phyloP scores from a whole-genome alignment of 2,329 filamentous ascomycete genomes.

The Tolypocladium nubicola region DNA sequence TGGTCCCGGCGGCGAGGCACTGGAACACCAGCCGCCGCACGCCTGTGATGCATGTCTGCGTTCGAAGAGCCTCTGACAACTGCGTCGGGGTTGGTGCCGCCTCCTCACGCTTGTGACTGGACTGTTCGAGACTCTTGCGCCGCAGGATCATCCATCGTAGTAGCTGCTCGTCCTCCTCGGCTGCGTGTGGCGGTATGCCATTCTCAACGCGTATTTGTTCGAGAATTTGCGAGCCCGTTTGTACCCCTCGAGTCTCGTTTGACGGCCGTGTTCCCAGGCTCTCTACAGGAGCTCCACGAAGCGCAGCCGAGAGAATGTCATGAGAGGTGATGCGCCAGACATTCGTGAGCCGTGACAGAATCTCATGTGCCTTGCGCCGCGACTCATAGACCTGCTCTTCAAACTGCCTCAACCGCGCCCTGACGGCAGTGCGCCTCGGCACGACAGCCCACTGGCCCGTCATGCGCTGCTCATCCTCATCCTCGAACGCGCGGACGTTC shows the following conservation, averaged over 20 bases:
- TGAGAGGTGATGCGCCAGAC: slow-evolving; percentile 29
- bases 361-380: slow-evolving; percentile 13
- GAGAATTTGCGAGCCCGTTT: slow-evolving; percentile 4
- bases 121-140: slow-evolving; percentile 6
- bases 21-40: slow-evolving; percentile 21
- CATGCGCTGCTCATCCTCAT: slow-evolving; percentile 23
- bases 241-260: neutral
- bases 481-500: slow-evolving; percentile 29
- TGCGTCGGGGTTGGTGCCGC: slow-evolving; percentile 4
- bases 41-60: slow-evolving; percentile 13
- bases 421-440: slow-evolving; percentile 11
- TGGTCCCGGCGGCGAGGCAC: slow-evolving; percentile 12
- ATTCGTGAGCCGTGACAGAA: slow-evolving; percentile 12
- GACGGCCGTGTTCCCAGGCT: neutral
- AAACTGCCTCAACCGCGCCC: slow-evolving; percentile 17
- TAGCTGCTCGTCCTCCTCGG: slow-evolving; percentile 17
- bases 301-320: slow-evolving; percentile 31
- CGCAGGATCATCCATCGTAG: slow-evolving; percentile 25
- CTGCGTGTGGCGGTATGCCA: slow-evolving; percentile 17
- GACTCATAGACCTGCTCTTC: slow-evolving; percentile 15
- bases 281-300: slow-evolving; percentile 14
- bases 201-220: slow-evolving; percentile 14
- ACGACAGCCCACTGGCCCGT: slow-evolving; percentile 16
- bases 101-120: slow-evolving; percentile 1
- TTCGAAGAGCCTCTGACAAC: slow-evolving; percentile 9